These are phyloP conservation scores for Mycosphaerella arachidis DNA, from an alignment of 2,329 filamentous ascomycete genomes.

Conservation along the genomic window DNA sequence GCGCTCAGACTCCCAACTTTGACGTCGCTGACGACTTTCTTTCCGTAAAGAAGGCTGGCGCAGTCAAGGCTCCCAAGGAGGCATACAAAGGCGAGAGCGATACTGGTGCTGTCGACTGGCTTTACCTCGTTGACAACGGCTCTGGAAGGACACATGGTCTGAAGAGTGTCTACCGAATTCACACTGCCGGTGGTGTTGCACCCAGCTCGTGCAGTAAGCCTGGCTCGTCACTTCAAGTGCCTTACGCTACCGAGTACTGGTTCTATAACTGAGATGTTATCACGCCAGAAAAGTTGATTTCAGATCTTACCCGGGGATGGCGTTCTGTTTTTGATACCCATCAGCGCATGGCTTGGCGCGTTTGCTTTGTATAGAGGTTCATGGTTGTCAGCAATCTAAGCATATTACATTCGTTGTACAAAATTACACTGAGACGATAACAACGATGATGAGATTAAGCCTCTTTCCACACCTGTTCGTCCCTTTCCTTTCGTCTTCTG, in stretches of 20 bases:
- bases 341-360: neutral
- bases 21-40: slow-evolving; percentile 47
- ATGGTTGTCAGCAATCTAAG: neutral
- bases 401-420: neutral
- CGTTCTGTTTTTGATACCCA: slow-evolving; percentile 1
- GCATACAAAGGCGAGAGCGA: slow-evolving; percentile 36
- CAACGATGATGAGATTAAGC: neutral
- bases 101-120: slow-evolving; percentile 43
- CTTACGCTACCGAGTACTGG: slow-evolving; percentile 48
- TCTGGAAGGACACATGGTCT: slow-evolving; percentile 35
- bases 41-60: slow-evolving; percentile 47
- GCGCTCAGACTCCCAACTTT: slow-evolving; percentile 54
- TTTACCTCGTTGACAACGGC: slow-evolving; percentile 41
- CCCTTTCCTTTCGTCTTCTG: no score
- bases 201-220: slow-evolving; percentile 36
- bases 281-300: neutral
- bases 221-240: slow-evolving; percentile 34
- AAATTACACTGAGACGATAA: neutral
- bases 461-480: neutral
- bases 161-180: slow-evolving; percentile 45
- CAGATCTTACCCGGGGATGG: neutral
- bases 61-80: slow-evolving; percentile 48
- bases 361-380: neutral
- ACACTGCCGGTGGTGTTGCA: slow-evolving; percentile 44
- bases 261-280: slow-evolving; percentile 31